Percentiles rank a stretch among this genome's conserved stretches.
Evolutionary conservation across 2,329 filamentous ascomycete species (phyloP).

Genomic region (Tolypocladium paradoxum): DNA sequence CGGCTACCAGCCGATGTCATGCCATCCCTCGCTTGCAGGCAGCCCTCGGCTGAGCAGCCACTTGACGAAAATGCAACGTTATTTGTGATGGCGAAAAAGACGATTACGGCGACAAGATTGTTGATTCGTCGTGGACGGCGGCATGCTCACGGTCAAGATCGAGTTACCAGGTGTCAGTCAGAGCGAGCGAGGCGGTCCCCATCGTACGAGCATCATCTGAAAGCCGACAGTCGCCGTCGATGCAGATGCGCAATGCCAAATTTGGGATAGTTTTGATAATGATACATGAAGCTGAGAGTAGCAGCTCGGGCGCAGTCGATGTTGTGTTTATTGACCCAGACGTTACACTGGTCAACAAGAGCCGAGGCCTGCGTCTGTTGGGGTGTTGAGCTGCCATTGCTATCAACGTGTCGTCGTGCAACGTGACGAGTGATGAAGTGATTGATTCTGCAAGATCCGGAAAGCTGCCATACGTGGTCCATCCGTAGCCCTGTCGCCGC

Average conservation of each 20-base stretch:
- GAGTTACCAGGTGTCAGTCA: slow-evolving; percentile 18
- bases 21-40: neutral
- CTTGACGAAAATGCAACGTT: neutral
- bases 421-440: slow-evolving; percentile 26
- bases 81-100: slow-evolving; percentile 11
- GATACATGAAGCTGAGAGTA: slow-evolving; percentile 19
- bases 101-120: slow-evolving; percentile 20
- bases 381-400: slow-evolving; percentile 22
- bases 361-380: slow-evolving; percentile 23
- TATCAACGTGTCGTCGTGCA: slow-evolving; percentile 26
- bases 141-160: slow-evolving; percentile 22
- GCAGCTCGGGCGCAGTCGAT: slow-evolving; percentile 18
- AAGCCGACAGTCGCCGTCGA: slow-evolving; percentile 16
- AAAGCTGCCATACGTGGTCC: slow-evolving; percentile 27
- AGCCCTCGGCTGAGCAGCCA: neutral
- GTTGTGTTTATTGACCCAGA: slow-evolving; percentile 20
- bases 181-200: slow-evolving; percentile 8
- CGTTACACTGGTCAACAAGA: slow-evolving; percentile 20
- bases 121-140: slow-evolving; percentile 17
- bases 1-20: neutral
- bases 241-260: slow-evolving; percentile 14
- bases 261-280: slow-evolving; percentile 12
- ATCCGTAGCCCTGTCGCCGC: slow-evolving; percentile 25
- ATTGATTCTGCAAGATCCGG: slow-evolving; percentile 29
- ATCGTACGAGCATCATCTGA: slow-evolving; percentile 7